phyloP scores from a whole-genome alignment of 768 basidiomycete genomes.

The Lentinus brumalis region DNA sequence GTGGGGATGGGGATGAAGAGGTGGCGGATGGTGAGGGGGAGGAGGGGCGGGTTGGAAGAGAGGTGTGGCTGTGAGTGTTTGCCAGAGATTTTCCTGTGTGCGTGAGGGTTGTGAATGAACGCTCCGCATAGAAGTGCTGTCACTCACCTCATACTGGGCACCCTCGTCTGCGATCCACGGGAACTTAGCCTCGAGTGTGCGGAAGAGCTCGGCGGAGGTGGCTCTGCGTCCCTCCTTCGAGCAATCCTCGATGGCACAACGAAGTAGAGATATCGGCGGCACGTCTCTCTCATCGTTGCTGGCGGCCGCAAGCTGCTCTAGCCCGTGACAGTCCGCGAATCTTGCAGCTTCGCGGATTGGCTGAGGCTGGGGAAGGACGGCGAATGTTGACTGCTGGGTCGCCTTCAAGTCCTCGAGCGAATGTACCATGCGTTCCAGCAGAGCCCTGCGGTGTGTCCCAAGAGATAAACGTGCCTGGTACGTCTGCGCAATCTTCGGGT shows the following conservation, averaged over 20 bases:
- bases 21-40: neutral
- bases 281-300: constrained; percentile 34
- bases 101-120: neutral
- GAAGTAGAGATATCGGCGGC: constrained; percentile 57
- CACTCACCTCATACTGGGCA: constrained; percentile 53
- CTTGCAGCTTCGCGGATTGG: constrained; percentile 48
- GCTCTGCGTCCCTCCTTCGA: constrained; percentile 41
- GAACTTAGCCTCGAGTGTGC: constrained; percentile 55
- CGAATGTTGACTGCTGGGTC: constrained; percentile 54
- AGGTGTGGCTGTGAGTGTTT: constrained; percentile 54
- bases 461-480: constrained; percentile 63
- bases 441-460: constrained; percentile 56
- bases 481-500: constrained; percentile 64
- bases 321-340: constrained; percentile 47
- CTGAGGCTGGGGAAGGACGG: constrained; percentile 57
- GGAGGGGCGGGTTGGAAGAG: constrained; percentile 42
- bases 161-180: constrained; percentile 60
- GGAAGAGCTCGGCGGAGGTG: constrained; percentile 62
- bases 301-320: constrained; percentile 41
- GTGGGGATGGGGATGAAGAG: neutral
- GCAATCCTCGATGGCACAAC: constrained; percentile 61
- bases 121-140: neutral
- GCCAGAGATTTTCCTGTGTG: constrained; percentile 55
- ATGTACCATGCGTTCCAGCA: constrained; percentile 54
- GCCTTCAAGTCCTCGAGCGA: constrained; percentile 60